Percentiles rank a stretch among this genome's conserved stretches.
These are phyloP conservation scores for Hypoxylon sp. DNA, from an alignment of 2,329 filamentous ascomycete genomes.

Conservation along the genomic window DNA sequence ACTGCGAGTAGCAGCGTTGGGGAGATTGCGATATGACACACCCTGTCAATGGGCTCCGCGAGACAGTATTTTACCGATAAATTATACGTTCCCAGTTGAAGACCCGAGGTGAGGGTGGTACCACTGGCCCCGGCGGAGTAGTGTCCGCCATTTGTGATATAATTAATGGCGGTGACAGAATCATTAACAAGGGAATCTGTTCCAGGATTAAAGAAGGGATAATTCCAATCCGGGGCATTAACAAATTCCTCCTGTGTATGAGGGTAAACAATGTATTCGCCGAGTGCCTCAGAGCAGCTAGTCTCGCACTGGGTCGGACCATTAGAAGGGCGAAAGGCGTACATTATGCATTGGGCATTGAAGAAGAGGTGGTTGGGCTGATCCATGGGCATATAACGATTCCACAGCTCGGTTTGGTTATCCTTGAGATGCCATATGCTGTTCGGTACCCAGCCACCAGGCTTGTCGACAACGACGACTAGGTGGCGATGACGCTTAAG, in stretches of 20 bases:
- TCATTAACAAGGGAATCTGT: conserved; percentile 2
- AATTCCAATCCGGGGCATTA: conserved; percentile 18
- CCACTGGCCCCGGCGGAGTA: not conserved
- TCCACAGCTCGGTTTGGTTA: conserved; percentile 40
- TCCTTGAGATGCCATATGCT: conserved; percentile 44
- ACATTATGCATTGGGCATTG: conserved; percentile 39
- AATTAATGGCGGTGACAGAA: not conserved
- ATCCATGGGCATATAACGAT: conserved; percentile 40
- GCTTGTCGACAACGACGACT: conserved; percentile 39
- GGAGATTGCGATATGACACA: conserved; percentile 46
- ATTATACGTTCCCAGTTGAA: conserved; percentile 23
- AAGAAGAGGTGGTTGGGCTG: conserved; percentile 44
- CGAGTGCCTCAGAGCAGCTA: conserved; percentile 11
- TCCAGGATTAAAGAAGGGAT: conserved; percentile 13
- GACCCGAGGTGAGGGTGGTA: conserved; percentile 25
- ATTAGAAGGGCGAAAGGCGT: not conserved
- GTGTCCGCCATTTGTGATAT: not conserved
- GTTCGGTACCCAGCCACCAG: conserved; percentile 45
- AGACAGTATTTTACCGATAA: conserved; percentile 45
- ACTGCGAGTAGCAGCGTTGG: conserved; percentile 44
- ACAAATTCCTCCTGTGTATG: not conserved
- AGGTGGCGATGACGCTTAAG: conserved; percentile 36
- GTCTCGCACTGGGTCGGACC: not conserved
- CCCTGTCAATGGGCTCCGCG: conserved; percentile 32
- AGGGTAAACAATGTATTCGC: not conserved